Evolutionary conservation across 2,329 filamentous ascomycete species (phyloP), one percentile per base, ranked within the genome.

Genomic region (Albophoma yamanashiensis): DNA sequence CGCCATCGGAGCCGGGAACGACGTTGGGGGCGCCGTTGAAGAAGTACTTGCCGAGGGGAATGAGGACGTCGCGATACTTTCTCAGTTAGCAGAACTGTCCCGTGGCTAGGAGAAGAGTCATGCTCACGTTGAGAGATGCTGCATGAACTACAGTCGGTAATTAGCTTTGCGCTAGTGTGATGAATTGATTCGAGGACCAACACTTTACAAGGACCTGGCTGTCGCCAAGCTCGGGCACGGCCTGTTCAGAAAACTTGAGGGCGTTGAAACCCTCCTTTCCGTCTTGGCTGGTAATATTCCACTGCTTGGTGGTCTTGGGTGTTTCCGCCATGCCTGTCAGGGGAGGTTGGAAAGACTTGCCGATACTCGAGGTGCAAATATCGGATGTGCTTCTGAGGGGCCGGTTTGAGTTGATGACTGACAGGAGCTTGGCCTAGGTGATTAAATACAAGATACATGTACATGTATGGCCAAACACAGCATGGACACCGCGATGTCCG

Each of bases 121-220:
- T 34, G 63, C 71, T 60, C 40, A 73, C 71, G 73, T 83, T 83
- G 57, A 83, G 75, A 36, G 80, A 80, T 7, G 76, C 81, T 17
- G 76, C 79, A 57, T 76, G 73, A 34, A 83, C 78, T 75, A 25
- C n/a, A 4, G 25, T 20, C 11, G 47, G 9, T 2, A 34, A 58
- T 68, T 62, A 64, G 62, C 36, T 14, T 20, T 20, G 42, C 27
- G 22, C 15, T 31, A 6, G 17, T 2, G 12, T 0, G 1, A 38
- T 20, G 15, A 7, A 20, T 22, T 12, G 2, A 6, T 55, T 38
- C 38, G 34, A 20, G 27, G 45, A 67, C 71, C 42, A 60, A 74
- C 73, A 59, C 72, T 87, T 88, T 65, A 92, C 84, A 40, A 92
- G 79, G 7, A 91, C 87, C 34, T 92, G 85, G 62, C 82, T 82